Percentiles rank a stretch among this genome's conserved stretches.
Conservation (phyloP, 768 basidiomycete genomes). For the Roridomyces roridus region DNA sequence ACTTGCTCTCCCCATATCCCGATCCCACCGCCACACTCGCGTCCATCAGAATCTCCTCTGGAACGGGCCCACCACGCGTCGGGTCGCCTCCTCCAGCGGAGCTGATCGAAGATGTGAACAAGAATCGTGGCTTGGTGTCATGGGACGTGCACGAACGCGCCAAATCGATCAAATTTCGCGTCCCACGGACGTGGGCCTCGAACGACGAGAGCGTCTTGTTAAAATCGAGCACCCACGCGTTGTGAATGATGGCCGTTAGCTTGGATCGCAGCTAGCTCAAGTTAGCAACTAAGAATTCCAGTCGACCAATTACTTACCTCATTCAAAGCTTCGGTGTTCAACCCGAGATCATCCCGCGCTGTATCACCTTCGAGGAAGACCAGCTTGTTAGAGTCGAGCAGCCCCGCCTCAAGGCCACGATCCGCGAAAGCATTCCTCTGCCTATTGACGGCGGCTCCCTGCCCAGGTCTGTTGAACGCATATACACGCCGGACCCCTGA, state of each 20-base stretch:
- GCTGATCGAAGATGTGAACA: slow-evolving; percentile 33
- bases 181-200: slow-evolving; percentile 46
- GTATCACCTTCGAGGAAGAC: slow-evolving; percentile 44
- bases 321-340: slow-evolving; percentile 30
- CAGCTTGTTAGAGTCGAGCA: slow-evolving; percentile 39
- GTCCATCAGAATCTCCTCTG: slow-evolving; percentile 39
- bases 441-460: slow-evolving; percentile 32
- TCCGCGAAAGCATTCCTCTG: slow-evolving; percentile 40
- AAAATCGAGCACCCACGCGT: slow-evolving; percentile 57
- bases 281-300: not conserved
- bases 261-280: slow-evolving; percentile 31
- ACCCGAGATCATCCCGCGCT: slow-evolving; percentile 33
- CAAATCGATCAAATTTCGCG: slow-evolving; percentile 41
- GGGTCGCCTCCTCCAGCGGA: slow-evolving; percentile 28
- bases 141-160: slow-evolving; percentile 9
- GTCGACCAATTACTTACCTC: slow-evolving; percentile 29
- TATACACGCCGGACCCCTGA: slow-evolving; percentile 34
- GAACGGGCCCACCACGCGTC: slow-evolving; percentile 30
- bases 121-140: slow-evolving; percentile 19
- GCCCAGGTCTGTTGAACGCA: slow-evolving; percentile 34
- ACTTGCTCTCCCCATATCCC: slow-evolving; percentile 41
- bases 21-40: slow-evolving; percentile 33
- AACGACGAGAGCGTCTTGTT: slow-evolving; percentile 50
- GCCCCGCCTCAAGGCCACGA: slow-evolving; percentile 33
- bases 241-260: slow-evolving; percentile 47